Evolutionary conservation across 371 early-diverging fungal species (phyloP).

Genomic region (Rhizopus microsporus): DNA sequence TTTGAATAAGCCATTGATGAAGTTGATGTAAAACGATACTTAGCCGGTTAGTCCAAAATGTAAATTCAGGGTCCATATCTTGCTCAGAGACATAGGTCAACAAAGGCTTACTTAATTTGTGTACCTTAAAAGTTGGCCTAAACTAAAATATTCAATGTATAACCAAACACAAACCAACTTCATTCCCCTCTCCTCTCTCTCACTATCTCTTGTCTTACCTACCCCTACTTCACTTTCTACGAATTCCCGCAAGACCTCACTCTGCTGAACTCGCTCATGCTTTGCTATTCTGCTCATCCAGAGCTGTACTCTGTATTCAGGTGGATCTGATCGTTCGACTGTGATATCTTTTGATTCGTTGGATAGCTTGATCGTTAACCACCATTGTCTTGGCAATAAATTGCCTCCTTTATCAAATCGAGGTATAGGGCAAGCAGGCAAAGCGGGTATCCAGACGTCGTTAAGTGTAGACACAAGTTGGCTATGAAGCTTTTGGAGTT

Average conservation of each 20-base stretch:
- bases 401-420: slow-evolving; percentile 35
- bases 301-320: slow-evolving; percentile 32
- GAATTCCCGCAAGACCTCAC: slow-evolving; percentile 48
- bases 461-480: slow-evolving; percentile 34
- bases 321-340: slow-evolving; percentile 1
- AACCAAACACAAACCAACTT: background rate
- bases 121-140: slow-evolving; percentile 17
- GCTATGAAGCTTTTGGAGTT: slow-evolving; percentile 35
- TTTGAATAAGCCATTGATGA: background rate
- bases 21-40: slow-evolving; percentile 14
- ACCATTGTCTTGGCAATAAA: slow-evolving; percentile 36
- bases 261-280: slow-evolving; percentile 33
- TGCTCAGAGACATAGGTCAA: slow-evolving; percentile 19
- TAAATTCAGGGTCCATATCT: slow-evolving; percentile 42
- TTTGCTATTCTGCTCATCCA: slow-evolving; percentile 45
- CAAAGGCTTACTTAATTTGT: slow-evolving; percentile 14
- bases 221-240: slow-evolving; percentile 53
- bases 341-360: slow-evolving; percentile 9
- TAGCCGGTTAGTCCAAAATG: slow-evolving; percentile 17
- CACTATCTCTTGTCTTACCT: slow-evolving; percentile 31
- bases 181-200: slow-evolving; percentile 28
- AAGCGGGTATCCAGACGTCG: slow-evolving; percentile 39
- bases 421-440: slow-evolving; percentile 41
- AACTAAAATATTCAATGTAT: slow-evolving; percentile 12
- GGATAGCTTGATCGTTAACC: slow-evolving; percentile 26